Conservation (phyloP, 306 rosid genomes). For the Cyclanthera cordifolia region DNA sequence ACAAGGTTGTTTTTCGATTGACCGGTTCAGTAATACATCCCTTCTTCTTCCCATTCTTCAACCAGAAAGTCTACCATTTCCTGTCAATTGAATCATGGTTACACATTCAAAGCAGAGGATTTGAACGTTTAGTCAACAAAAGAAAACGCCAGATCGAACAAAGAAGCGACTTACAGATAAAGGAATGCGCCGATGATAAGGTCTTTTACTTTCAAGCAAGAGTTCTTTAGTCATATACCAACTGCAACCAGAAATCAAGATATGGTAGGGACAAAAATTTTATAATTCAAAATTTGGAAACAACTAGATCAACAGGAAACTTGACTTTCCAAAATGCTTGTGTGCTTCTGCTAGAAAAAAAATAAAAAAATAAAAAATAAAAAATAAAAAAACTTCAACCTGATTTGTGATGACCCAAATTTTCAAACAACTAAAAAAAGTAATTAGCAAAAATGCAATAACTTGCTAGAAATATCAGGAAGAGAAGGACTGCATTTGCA, state of each 20-base stretch:
- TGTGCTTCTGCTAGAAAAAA: background rate
- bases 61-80: conserved; percentile 15
- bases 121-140: background rate
- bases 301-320: background rate
- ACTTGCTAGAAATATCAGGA: background rate
- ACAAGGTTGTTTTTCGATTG: background rate
- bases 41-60: conserved; percentile 17
- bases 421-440: background rate
- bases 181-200: conserved; percentile 10
- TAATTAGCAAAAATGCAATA: background rate
- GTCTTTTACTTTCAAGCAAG: background rate
- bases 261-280: background rate
- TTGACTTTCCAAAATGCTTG: background rate
- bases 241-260: conserved; percentile 11
- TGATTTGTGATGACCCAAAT: background rate
- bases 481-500: background rate
- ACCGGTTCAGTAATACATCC: conserved; percentile 7
- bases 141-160: background rate
- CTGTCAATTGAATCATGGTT: conserved; percentile 1
- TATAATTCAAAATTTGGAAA: background rate
- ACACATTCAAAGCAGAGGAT: background rate
- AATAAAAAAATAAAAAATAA: no score
- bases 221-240: conserved; percentile 14
- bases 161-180: background rate
- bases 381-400: background rate